Conservation (phyloP, 805 yeast species). For the Saccharomycopsis amapae region DNA sequence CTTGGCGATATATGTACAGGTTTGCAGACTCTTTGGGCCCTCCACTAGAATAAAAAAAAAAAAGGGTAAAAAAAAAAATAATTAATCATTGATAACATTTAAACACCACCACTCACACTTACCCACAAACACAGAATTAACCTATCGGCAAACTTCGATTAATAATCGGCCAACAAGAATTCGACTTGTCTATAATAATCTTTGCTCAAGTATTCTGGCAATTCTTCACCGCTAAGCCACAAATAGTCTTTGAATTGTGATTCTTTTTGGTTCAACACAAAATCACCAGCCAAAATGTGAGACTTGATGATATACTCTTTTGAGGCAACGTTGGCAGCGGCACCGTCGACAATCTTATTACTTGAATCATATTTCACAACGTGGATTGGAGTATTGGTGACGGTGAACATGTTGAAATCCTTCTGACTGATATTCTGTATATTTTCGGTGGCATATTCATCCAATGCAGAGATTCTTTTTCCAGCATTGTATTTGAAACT, state of each 20-base stretch:
- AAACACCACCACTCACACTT: no score
- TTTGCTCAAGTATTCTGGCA: constrained; percentile 5
- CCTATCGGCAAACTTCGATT: no score
- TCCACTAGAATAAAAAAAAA: no score
- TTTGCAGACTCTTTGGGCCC: no score
- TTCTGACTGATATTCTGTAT: constrained; percentile 66
- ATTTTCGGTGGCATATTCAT: constrained; percentile 68
- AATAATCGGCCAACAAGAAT: constrained; percentile 30
- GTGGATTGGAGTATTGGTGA: constrained; percentile 84
- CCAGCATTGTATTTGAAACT: constrained; percentile 39
- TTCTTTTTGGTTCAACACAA: constrained; percentile 37
- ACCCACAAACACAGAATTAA: no score
- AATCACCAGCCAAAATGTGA: constrained; percentile 80
- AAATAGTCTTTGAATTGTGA: constrained; percentile 44
- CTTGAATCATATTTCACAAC: constrained; percentile 40
- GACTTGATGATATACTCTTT: constrained; percentile 77
- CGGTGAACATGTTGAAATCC: constrained; percentile 76
- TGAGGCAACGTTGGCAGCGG: constrained; percentile 23
- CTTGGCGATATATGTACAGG: no score
- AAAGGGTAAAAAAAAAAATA: no score
- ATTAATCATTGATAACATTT: no score
- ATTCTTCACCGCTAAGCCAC: constrained; percentile 84
- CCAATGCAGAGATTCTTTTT: constrained; percentile 47
- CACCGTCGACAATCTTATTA: constrained; percentile 25
- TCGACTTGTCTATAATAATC: constrained; percentile 9